These are phyloP conservation scores for Fusarium denticulatum DNA, from an alignment of 2,329 filamentous ascomycete species.

Conservation along the genomic window DNA sequence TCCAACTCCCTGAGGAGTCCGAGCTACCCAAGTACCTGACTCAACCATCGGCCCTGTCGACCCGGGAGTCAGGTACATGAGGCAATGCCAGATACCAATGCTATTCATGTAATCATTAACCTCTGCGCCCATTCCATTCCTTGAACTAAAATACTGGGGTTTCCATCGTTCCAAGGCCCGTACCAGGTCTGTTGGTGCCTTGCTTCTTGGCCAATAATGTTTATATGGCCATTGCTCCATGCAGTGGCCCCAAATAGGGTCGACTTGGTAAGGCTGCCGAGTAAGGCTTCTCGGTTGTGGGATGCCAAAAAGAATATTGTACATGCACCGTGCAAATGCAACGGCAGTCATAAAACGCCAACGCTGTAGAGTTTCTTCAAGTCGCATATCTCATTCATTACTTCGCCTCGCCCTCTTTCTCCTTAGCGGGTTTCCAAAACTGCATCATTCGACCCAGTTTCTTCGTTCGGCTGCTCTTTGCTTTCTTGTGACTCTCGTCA, in stretches of 20 bases:
- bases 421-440: conserved; percentile 76
- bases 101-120: conserved; percentile 53
- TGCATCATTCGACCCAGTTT: conserved; percentile 79
- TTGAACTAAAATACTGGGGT: conserved; percentile 33
- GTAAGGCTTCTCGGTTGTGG: conserved; percentile 13
- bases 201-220: conserved; percentile 10
- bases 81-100: conserved; percentile 48
- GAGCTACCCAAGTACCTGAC: conserved; percentile 14
- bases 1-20: conserved; percentile 12
- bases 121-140: conserved; percentile 40
- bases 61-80: conserved; percentile 34
- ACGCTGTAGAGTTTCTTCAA: conserved; percentile 20
- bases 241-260: neutral
- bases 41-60: conserved; percentile 27
- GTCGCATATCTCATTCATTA: conserved; percentile 22
- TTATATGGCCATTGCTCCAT: neutral
- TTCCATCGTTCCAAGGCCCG: conserved; percentile 20
- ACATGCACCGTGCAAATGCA: conserved; percentile 52
- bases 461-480: conserved; percentile 71
- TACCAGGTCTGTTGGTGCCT: conserved; percentile 20
- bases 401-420: conserved; percentile 51
- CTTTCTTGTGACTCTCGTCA: conserved; percentile 64
- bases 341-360: conserved; percentile 36
- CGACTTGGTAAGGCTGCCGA: conserved; percentile 2
- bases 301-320: conserved; percentile 47